Conservation (phyloP, 139 green algal genomes). For the Astrephomene gubernaculifera region DNA sequence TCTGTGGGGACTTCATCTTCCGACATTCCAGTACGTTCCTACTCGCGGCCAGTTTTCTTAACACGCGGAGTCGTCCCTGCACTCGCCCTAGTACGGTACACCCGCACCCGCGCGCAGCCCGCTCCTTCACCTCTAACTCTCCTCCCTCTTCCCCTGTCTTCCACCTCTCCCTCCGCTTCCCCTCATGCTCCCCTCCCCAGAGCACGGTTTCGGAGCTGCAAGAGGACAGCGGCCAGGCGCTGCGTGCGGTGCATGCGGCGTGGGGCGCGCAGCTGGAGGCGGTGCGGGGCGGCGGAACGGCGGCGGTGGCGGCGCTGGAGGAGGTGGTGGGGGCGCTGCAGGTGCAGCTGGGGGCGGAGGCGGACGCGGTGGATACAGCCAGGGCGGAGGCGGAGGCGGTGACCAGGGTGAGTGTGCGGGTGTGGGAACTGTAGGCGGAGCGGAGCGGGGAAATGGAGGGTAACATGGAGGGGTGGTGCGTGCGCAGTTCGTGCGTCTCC, state of each 20-base stretch:
- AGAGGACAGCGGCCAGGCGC: constrained; percentile 7
- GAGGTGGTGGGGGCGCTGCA: constrained; percentile 25
- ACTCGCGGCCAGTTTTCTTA: no score
- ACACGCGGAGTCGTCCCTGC: no score
- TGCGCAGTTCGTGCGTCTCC: no score
- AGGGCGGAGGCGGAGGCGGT: not conserved
- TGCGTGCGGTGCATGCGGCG: constrained; percentile 2
- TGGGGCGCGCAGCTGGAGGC: constrained; percentile 26
- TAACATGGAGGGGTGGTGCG: no score
- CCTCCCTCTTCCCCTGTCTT: no score
- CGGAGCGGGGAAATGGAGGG: no score
- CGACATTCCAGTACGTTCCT: not conserved
- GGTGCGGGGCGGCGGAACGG: not conserved
- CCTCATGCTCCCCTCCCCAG: no score
- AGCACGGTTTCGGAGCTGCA: constrained; percentile 24
- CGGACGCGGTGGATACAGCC: not conserved
- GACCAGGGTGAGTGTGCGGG: constrained; percentile 14
- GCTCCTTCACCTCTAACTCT: no score
- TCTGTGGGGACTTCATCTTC: no score
- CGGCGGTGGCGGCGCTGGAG: constrained; percentile 38
- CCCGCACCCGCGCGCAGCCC: no score
- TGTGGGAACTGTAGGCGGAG: no score
- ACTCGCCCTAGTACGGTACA: no score
- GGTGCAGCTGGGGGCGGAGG: constrained; percentile 26
- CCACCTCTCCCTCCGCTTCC: not conserved